Percentiles rank a stretch among this genome's conserved stretches.
Conservation (phyloP, 139 green algal genomes). For the Mesostigma viride region DNA sequence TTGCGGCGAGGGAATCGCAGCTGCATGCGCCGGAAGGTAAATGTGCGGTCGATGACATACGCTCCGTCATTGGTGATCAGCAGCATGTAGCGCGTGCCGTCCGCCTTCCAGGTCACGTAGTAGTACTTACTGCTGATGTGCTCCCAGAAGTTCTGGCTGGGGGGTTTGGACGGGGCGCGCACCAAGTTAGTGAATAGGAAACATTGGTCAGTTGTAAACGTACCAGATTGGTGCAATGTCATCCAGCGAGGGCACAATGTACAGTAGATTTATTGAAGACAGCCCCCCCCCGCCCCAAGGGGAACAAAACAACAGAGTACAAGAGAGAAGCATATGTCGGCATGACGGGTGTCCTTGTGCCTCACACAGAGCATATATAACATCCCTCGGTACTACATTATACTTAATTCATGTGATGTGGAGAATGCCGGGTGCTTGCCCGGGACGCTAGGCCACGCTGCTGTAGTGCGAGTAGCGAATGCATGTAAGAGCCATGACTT, state of each 20-base stretch:
- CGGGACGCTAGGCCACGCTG: too few species aligned
- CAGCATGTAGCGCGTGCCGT: conserved; percentile 93
- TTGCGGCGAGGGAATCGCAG: conserved; percentile 69
- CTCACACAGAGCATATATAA: too few species aligned
- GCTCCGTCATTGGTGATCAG: conserved; percentile 55
- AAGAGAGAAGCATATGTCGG: too few species aligned
- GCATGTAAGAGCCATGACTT: too few species aligned
- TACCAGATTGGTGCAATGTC: background rate
- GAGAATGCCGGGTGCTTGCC: too few species aligned
- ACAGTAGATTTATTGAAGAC: background rate
- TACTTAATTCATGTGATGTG: too few species aligned
- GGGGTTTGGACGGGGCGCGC: too few species aligned
- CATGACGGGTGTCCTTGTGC: too few species aligned
- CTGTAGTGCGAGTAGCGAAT: too few species aligned
- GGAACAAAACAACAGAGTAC: too few species aligned
- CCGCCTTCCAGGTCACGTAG: conserved; percentile 90
- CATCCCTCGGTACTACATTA: too few species aligned
- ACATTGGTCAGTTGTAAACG: background rate
- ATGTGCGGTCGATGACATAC: conserved; percentile 84
- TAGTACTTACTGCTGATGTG: conserved; percentile 36
- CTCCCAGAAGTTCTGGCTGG: conserved; percentile 21
- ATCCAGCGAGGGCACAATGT: background rate
- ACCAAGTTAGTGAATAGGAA: background rate
- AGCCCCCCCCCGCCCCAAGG: background rate
- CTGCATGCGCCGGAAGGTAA: conserved; percentile 45